Percentiles rank a stretch among this genome's conserved stretches.
Conservation (phyloP, 106 monocot genomes). For the Acorus calamus region DNA sequence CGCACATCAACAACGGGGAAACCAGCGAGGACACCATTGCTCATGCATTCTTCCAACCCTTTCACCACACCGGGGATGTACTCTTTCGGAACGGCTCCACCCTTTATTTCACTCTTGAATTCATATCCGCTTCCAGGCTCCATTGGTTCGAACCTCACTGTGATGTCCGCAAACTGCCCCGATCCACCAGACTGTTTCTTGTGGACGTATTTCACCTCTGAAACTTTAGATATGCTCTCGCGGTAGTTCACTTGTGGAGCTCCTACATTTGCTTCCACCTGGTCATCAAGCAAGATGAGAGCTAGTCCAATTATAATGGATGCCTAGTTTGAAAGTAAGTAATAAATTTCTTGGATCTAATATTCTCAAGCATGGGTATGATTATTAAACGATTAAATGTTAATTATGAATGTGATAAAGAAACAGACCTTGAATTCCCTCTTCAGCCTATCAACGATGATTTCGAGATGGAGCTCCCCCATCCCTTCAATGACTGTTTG, state of each 20-base stretch:
- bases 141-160: slow-evolving; percentile 87
- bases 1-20: slow-evolving; percentile 94
- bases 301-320: background rate
- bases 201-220: slow-evolving; percentile 79
- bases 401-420: background rate
- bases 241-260: slow-evolving; percentile 98
- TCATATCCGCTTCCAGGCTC: slow-evolving; percentile 83
- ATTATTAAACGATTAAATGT: too few species aligned
- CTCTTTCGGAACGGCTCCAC: slow-evolving; percentile 86
- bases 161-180: slow-evolving; percentile 93
- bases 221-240: slow-evolving; percentile 78
- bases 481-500: slow-evolving; percentile 99
- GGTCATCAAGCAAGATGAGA: slow-evolving; percentile 7
- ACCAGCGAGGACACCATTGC: slow-evolving; percentile 88
- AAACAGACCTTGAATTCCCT: slow-evolving; percentile 80
- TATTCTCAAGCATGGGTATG: too few species aligned
- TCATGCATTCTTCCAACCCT: slow-evolving; percentile 92
- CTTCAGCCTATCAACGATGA: slow-evolving; percentile 91
- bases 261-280: slow-evolving; percentile 98
- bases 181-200: slow-evolving; percentile 96
- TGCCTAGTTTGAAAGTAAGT: background rate
- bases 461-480: slow-evolving; percentile 98
- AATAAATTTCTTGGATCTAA: too few species aligned
- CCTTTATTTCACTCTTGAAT: slow-evolving; percentile 96
- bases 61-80: slow-evolving; percentile 97